Evolutionary conservation across 83 land plant species (phyloP), one percentile per base, ranked within the genome.

Genomic region (Picea abies): DNA sequence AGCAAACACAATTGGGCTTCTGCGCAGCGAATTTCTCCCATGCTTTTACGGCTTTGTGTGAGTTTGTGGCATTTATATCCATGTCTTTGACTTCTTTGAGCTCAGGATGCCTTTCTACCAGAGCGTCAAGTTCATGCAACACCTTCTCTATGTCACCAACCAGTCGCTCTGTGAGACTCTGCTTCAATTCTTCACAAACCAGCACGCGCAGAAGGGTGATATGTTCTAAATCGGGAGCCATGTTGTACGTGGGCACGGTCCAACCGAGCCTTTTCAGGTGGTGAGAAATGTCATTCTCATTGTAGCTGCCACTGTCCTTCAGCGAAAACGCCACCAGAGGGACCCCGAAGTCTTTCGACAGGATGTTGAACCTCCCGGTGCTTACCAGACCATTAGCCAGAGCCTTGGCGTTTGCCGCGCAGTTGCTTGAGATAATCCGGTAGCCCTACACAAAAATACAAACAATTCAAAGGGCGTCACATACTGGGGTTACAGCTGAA

Each of bases 261-360:
- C 95, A 93, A 0, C 93, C 95, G 65, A 82, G 87, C 63, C 84
- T 69, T 63, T 90, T 64, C 56, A 93, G 84, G 19, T 72, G 60
- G 26, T 92, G 90, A 7, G 92, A 76, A 56, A 93, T 81, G 66
- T 90, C 86, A 62, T 86, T 92, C 72, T 88, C 94, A 9, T 82
- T 85, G 80, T 88, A 78, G 14, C 78, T 63, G 82, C 76, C 84
- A 81, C 72, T 84, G 80, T 94, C 95, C 35, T 90, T 88, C 7
- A 91, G 80, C 6, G 93, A 84, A 49, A 94, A 92, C 6, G 96
- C 95, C 47, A 94, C 92, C 16, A 94, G 86, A 12, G 96, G 96
- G 17, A 94, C 96, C 11, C 96, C 96, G 2, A 88, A n/a, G 11
- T 94, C 96, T 78, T 93, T 94, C 58, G 95, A 94, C 44, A 94